phyloP scores from a whole-genome alignment of 768 basidiomycete genomes.

The Dendrothele bispora region DNA sequence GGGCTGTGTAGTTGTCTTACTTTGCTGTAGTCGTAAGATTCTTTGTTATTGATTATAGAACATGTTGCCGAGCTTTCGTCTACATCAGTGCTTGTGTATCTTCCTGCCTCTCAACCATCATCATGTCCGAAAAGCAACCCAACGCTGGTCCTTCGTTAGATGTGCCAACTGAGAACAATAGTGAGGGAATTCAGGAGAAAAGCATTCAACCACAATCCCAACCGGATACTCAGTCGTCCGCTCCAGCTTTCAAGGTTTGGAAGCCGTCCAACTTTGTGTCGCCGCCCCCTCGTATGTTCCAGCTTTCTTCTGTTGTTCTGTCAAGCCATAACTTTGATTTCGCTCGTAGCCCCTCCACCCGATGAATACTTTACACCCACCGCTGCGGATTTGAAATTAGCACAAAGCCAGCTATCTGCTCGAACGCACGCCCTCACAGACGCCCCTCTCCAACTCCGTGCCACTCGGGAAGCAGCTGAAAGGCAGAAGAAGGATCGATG shows the following conservation, averaged over 20 bases:
- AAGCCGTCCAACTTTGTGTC: conserved; percentile 36
- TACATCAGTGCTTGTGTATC: not conserved
- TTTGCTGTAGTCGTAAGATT: conserved; percentile 15
- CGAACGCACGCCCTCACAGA: conserved; percentile 63
- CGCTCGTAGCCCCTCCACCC: conserved; percentile 47
- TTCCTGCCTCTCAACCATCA: conserved; percentile 7
- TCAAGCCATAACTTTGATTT: conserved; percentile 5
- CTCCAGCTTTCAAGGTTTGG: conserved; percentile 46
- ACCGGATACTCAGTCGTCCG: not conserved
- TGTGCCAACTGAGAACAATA: not conserved
- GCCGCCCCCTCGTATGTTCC: conserved; percentile 32
- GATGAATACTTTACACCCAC: conserved; percentile 79
- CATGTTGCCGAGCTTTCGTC: not conserved
- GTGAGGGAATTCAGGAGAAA: conserved; percentile 3
- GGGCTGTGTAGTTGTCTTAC: conserved; percentile 4
- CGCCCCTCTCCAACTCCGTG: conserved; percentile 69
- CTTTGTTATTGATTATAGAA: not conserved
- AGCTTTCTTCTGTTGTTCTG: not conserved
- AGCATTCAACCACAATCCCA: not conserved
- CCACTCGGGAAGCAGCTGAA: conserved; percentile 60
- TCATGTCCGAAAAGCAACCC: conserved; percentile 11
- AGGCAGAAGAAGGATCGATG: conserved; percentile 64
- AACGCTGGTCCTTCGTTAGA: conserved; percentile 11
- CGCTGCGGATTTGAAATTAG: conserved; percentile 64
- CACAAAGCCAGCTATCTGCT: conserved; percentile 62